Base-by-base conservation (phyloP, 192 early-diverging fungal genomes). In the Diversispora epigaea region DNA sequence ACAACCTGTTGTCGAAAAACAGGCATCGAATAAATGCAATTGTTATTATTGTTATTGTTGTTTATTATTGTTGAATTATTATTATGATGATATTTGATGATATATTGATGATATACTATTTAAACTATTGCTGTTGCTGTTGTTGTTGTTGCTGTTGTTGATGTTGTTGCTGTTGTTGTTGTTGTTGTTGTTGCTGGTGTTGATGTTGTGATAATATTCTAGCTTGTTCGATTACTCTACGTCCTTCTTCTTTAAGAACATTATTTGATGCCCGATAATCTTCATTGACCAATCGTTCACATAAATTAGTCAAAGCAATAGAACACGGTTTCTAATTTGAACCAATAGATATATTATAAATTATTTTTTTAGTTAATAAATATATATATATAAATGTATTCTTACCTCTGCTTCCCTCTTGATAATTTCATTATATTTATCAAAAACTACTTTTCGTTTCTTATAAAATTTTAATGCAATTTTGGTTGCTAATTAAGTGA, bases 381-480 rank as follows among this genome's bases (percentile, higher is more conserved):
- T n/a, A n/a, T n/a, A n/a, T n/a, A n/a, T n/a, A n/a, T n/a, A n/a
- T n/a, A n/a, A n/a, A n/a, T n/a, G n/a, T n/a, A n/a, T n/a, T 21
- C 41, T 17, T 73, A 74, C 72, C 47, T 74, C 46, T 50, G 72
- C 72, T 25, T 63, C 72, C 6, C 40, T 61, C 50, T 63, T 61
- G 9, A 74, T n/a, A 47, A 74, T 21, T 14, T 47, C 46, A 19
- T 47, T 39, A 43, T 46, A 74, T 63, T 74, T 74, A 40, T 74
- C 72, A 39, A 50, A 49, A 40, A 74, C 46, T 10, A 39, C 39
- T 74, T 74, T 74, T 14, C 61, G 58, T 45, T 55, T 74, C 50
- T 74, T 74, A 15, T 55, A 47, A 47, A 41, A 4, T 60, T 22
- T 41, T 17, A 74, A 50, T 45, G 58, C 72, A 64, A 41, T 10